Percentiles rank a stretch among this genome's conserved stretches.
Conservation (phyloP, 2,329 filamentous ascomycete species). For the Aaosphaeria arxii region DNA sequence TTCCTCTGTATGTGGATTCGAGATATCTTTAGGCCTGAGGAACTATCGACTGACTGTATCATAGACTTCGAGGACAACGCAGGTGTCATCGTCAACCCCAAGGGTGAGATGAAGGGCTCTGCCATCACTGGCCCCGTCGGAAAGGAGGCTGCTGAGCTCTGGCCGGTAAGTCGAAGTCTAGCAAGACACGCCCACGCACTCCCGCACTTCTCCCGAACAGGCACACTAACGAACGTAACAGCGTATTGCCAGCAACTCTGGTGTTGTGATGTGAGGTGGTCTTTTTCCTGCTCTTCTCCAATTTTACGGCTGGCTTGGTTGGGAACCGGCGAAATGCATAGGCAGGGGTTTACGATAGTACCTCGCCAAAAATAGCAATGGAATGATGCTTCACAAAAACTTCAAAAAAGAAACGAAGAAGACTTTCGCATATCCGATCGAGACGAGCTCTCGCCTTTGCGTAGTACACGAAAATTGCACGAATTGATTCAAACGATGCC, state of each 20-base stretch:
- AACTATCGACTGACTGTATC: too few species aligned
- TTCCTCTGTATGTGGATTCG: slow-evolving; percentile 63
- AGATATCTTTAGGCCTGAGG: too few species aligned
- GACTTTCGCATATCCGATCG: too few species aligned
- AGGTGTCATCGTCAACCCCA: slow-evolving; percentile 99
- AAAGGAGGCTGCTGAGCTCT: slow-evolving; percentile 99
- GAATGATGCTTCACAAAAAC: slow-evolving; percentile 27
- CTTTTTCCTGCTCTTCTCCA: slow-evolving; percentile 37
- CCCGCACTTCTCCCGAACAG: too few species aligned
- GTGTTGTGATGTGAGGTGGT: slow-evolving; percentile 93
- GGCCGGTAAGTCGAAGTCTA: slow-evolving; percentile 54
- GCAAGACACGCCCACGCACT: slow-evolving; percentile 55
- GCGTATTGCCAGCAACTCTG: slow-evolving; percentile 99
- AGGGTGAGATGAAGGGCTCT: slow-evolving; percentile 99
- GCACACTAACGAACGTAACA: neutral
- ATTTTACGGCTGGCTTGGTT: slow-evolving; percentile 34
- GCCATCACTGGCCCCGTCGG: slow-evolving; percentile 98
- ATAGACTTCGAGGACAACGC: slow-evolving; percentile 97
- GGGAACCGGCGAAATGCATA: slow-evolving; percentile 40
- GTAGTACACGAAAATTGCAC: too few species aligned
- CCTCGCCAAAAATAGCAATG: slow-evolving; percentile 38
- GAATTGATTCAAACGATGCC: too few species aligned
- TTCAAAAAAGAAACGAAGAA: neutral
- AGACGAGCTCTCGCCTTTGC: too few species aligned
- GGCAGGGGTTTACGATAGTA: slow-evolving; percentile 31